phyloP scores from a whole-genome alignment of 1,284 basidiomycete genomes.

The Ceratobasidium sp. region DNA sequence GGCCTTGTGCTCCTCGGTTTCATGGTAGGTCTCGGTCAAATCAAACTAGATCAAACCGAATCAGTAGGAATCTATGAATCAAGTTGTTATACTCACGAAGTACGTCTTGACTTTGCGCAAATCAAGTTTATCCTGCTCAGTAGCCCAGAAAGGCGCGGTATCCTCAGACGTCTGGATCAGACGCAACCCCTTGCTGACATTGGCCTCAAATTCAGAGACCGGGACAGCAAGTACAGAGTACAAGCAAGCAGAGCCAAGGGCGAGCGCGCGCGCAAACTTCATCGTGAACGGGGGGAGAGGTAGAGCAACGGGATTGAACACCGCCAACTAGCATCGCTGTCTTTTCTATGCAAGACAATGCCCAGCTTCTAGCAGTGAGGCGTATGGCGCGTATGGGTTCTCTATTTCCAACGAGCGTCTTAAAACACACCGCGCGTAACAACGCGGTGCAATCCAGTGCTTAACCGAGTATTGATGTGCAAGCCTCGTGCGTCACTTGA shows the following conservation, averaged over 20 bases:
- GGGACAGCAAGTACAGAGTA: conserved; percentile 24
- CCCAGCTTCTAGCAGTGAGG: not conserved
- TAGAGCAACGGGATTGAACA: too few species aligned
- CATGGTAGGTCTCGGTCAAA: conserved; percentile 40
- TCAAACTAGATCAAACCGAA: conserved; percentile 25
- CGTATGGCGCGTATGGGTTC: conserved; percentile 6
- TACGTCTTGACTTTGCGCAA: conserved; percentile 28
- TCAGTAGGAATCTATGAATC: not conserved
- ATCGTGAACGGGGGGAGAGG: not conserved
- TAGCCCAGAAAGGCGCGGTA: conserved; percentile 33
- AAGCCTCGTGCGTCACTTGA: conserved; percentile 7
- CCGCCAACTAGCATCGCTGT: not conserved
- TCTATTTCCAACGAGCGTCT: not conserved
- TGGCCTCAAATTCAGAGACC: conserved; percentile 34
- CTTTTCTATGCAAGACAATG: conserved; percentile 1
- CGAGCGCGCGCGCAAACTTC: conserved; percentile 38
- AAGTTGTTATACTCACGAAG: conserved; percentile 22
- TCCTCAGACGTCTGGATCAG: conserved; percentile 34
- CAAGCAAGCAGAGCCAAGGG: conserved; percentile 36
- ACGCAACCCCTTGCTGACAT: conserved; percentile 37
- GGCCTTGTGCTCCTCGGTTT: conserved; percentile 31
- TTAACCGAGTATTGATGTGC: conserved; percentile 3
- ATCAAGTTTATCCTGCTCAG: conserved; percentile 34
- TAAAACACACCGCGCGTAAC: not conserved
- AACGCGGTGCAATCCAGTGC: not conserved